Evolutionary conservation across 345 rosid species (phyloP), one percentile per base, ranked within the genome.

Genomic region (Cardiospermum halicacabum): DNA sequence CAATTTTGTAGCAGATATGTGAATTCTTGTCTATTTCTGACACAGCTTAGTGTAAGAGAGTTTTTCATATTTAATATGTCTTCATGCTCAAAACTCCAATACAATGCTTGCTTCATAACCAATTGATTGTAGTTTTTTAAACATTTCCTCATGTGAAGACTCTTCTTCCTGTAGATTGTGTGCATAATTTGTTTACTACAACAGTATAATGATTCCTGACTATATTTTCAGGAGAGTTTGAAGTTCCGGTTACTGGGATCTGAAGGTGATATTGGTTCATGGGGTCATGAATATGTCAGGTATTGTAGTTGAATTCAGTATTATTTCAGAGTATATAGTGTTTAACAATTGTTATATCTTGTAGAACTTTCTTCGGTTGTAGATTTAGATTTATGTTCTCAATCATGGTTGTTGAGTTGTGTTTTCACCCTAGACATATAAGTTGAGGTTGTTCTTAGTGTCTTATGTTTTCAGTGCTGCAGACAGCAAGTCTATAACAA

Each of bases 261-360:
- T 9, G 92, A 77, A 73, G 90, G 90, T 66, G 99, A 95, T 72
- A 87, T 95, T 47, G 97, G 96, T 72, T 95, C 96, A 0, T 95
- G 96, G 97, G 99, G 96, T 37, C 97, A 95, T 63, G 96, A 89
- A 72, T 91, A 95, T 76, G 99, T 95, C 43, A 86, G 97, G 92
- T 87, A 24, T 36, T 50, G 27, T 13, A 12, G 26, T 45, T 10
- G 21, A 3, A 16, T 56, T 69, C 53, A 65, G 64, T 42, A 19
- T 66, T 34, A 16, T 24, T 10, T 30, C 31, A 8, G 36, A 47
- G 37, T 58, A n/a, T 39, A 26, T 58, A 47, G 18, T 27, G 30
- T 32, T 37, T 1, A 37, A 66, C 37, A 25, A 36, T 57, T 10
- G 43, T 45, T 49, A 53, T 9, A 7, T 16, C 16, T 61, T 26